Evolutionary conservation across 768 basidiomycete species (phyloP).

Genomic region (Lentinus tigrinus): DNA sequence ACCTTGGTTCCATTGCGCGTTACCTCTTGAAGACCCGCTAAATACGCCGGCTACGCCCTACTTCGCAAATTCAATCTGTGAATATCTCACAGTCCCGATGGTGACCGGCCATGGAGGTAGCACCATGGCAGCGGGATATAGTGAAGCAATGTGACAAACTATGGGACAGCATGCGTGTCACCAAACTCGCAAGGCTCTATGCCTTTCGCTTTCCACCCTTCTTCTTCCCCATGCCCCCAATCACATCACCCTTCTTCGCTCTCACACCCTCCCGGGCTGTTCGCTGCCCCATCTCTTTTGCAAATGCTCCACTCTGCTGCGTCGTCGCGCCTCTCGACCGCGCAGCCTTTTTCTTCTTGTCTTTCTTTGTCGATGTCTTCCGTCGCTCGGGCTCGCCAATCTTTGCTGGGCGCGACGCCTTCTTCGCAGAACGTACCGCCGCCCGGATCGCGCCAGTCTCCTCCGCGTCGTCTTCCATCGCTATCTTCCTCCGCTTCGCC

Average conservation of each 20-base stretch:
- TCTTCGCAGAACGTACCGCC: constrained; percentile 88
- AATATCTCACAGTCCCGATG: too few species aligned
- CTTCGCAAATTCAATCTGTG: too few species aligned
- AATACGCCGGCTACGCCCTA: too few species aligned
- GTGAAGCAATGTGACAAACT: too few species aligned
- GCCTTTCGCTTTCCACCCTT: constrained; percentile 42
- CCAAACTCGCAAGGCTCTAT: constrained; percentile 5
- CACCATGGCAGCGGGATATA: too few species aligned
- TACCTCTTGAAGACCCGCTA: too few species aligned
- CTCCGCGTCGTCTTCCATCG: constrained; percentile 71
- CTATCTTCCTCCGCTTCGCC: constrained; percentile 85
- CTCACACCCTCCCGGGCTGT: constrained; percentile 55
- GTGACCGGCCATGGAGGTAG: too few species aligned
- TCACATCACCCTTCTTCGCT: constrained; percentile 59
- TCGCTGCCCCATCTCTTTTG: constrained; percentile 55
- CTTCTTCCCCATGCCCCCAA: constrained; percentile 52
- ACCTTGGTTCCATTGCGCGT: too few species aligned
- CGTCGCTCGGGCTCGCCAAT: constrained; percentile 56
- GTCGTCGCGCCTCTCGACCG: constrained; percentile 31
- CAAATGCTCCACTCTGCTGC: constrained; percentile 46
- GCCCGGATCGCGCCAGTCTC: constrained; percentile 58
- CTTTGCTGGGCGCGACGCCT: constrained; percentile 67
- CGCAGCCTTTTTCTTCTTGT: constrained; percentile 21
- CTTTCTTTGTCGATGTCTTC: constrained; percentile 29
- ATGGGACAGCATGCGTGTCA: neutral